These are phyloP conservation scores for Sugiyamaella lignohabitans DNA, from an alignment of 805 yeast species.

Conservation along the genomic window DNA sequence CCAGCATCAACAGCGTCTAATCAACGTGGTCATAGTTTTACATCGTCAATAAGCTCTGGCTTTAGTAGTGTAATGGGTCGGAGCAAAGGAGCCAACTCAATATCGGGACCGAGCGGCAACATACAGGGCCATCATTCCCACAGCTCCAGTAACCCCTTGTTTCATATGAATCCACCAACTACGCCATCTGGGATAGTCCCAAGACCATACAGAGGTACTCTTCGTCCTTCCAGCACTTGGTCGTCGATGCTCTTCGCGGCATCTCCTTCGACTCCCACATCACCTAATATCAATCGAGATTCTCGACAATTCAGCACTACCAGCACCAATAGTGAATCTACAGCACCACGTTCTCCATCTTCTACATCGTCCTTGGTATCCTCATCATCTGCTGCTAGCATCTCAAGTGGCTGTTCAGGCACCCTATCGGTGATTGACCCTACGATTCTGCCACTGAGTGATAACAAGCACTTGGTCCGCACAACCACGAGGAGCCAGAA, in stretches of 20 bases:
- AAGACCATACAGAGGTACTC: neutral
- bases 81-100: neutral
- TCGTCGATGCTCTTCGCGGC: slow-evolving; percentile 12
- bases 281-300: neutral
- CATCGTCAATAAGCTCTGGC: neutral
- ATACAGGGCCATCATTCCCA: too few relatives aligned
- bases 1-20: neutral
- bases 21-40: neutral
- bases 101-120: neutral
- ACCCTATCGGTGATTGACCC: neutral
- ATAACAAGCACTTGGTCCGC: neutral
- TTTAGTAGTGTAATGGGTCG: neutral
- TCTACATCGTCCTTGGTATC: neutral
- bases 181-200: neutral
- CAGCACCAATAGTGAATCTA: neutral
- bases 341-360: neutral
- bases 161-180: slow-evolving; percentile 1
- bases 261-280: neutral
- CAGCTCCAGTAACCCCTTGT: slow-evolving; percentile 3
- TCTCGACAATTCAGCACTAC: neutral
- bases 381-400: neutral
- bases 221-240: slow-evolving; percentile 10
- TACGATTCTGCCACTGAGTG: neutral
- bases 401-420: neutral
- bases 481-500: neutral